Base-by-base conservation (phyloP, 78 protist genomes). In the Mantamonas sphyraenae region DNA sequence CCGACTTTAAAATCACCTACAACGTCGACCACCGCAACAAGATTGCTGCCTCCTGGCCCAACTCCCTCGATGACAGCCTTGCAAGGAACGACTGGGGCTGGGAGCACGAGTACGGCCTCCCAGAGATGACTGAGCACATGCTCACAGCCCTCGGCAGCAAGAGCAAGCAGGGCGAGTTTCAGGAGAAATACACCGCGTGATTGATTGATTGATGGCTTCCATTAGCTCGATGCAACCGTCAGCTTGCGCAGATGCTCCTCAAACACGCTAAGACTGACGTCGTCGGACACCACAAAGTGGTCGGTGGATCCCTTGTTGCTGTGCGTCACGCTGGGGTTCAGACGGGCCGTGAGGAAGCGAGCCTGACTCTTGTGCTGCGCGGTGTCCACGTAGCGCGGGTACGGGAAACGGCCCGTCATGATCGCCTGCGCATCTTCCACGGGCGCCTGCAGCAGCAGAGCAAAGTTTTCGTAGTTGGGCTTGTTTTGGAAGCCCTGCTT, bases 261-360 rank as follows among this genome's bases (percentile, higher is more conserved):
- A n/a, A n/a, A n/a, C n/a, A n/a, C n/a, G n/a, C n/a, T n/a, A n/a
- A 76, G 55, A 3, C 39, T 17, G 31, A 76, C 82, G 71, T 76
- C 82, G 65, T 76, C 82, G 8, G 82, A 57, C 53, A 67, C 53
- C 51, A 76, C 35, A 37, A 68, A 2, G n/a, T n/a, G n/a, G 24
- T 65, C 74, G 8, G 61, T 33, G 33, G 45, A 57, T 20, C 28
- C 62, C 55, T 51, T 42, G n/a, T 16, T 66, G 79, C 40, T 74
- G 77, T 92, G 96, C 20, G 93, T 86, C 26, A 80, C 73, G 28
- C 83, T 78, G 17, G 95, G 97, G 74, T 93, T 88, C 53, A 93
- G 85, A 45, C 73, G 86, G 19, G 95, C 65, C 55, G 83, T 74
- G 51, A 90, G 78, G 87, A 88, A 85, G 65, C 95, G 89, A 0